Conservation (phyloP, 352 stramenopile species). For the Phytophthora meadii region DNA sequence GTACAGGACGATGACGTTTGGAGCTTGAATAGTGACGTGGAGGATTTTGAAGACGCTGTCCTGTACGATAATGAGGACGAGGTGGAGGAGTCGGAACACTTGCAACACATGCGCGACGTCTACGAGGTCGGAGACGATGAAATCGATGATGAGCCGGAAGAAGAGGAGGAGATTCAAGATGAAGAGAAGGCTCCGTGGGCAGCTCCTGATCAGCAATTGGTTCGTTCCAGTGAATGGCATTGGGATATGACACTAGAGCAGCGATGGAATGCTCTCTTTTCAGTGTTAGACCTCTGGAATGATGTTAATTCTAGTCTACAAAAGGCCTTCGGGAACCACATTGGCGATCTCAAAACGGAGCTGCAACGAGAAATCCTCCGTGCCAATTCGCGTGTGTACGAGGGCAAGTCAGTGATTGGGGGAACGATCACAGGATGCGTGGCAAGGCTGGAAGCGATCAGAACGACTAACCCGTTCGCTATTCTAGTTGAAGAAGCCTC, state of each 20-base stretch:
- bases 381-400: conserved; percentile 77
- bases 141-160: conserved; percentile 17
- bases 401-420: conserved; percentile 86
- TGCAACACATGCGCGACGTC: conserved; percentile 87
- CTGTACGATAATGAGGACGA: conserved; percentile 63
- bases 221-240: conserved; percentile 54
- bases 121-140: conserved; percentile 66
- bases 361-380: conserved; percentile 70
- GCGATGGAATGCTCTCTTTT: conserved; percentile 56
- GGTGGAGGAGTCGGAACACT: conserved; percentile 79
- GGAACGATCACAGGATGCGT: conserved; percentile 91
- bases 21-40: conserved; percentile 43
- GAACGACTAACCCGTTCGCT: conserved; percentile 84
- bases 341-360: conserved; percentile 55
- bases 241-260: conserved; percentile 76
- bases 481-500: conserved; percentile 90
- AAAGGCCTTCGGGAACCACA: conserved; percentile 18
- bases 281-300: conserved; percentile 31
- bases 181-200: conserved; percentile 34
- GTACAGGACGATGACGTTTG: conserved; percentile 28
- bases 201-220: conserved; percentile 22
- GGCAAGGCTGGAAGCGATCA: conserved; percentile 80
- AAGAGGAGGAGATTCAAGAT: conserved; percentile 42
- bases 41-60: conserved; percentile 51
- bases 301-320: conserved; percentile 35